Base-by-base conservation (phyloP, 1,139 yeast species). In the Candida tropicalis region DNA sequence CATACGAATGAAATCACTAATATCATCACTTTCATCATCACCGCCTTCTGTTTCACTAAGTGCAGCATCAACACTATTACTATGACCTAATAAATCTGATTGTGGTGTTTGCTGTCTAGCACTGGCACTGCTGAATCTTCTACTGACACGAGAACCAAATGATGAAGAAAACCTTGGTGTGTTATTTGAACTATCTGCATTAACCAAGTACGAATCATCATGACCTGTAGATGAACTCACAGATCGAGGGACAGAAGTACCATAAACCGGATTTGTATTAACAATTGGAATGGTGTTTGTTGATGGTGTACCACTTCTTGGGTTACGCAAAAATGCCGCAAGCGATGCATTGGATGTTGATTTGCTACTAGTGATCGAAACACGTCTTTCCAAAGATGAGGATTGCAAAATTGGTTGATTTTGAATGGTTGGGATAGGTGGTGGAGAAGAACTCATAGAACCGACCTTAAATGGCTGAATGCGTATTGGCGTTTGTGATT, bases 1-100 rank as follows among this genome's bases (percentile, higher is more conserved):
- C 79, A 89, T 73, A 50, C 82, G 77, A 41, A 91, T 87, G 67
- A 91, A 91, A 43, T 85, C 89, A 44, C 86, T 80, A 22, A 90
- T 72, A 53, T 87, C 96, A 51, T 84, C 90, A 20, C 66, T 63
- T 49, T 71, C 96, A 46, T 87, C 90, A 51, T 84, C 90, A 20
- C 66, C 90, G 20, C 66, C 63, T 49, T 71, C 70, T 9, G 72
- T 53, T 3, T 78, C 77, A 50, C 75, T 70, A 32, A 66, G 54
- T 5, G 77, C 75, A 1, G 68, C 63, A 18, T 61, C 68, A 7
- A 47, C 53, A 16, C 59, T 56, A 48, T 43, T 55, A 49, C 44
- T 53, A 51, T 18, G 57, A 47, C 43, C 47, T 41, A 44, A 34
- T 7, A 39, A 38, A 32, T 46, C 50, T n/a, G 57, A 50, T 31